Evolutionary conservation across 208 protist genomes (phyloP).

Genomic region (Herpetomonas tarakana): DNA sequence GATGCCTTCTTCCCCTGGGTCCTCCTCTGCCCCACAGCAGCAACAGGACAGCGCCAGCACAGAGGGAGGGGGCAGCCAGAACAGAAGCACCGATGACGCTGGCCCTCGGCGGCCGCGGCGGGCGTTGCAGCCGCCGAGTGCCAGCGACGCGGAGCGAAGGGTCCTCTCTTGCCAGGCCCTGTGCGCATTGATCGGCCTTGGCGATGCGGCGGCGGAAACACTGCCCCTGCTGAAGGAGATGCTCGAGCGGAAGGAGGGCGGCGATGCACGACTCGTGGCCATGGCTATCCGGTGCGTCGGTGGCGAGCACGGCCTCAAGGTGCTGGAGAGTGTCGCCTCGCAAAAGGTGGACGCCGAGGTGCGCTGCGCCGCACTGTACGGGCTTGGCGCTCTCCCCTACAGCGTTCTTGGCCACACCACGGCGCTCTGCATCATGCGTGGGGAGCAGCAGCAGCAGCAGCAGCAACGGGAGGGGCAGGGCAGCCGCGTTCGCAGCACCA

Average conservation of each 20-base stretch:
- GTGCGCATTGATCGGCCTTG: constrained; percentile 59
- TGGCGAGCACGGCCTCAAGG: constrained; percentile 23
- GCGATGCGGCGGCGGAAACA: constrained; percentile 22
- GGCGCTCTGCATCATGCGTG: constrained; percentile 30
- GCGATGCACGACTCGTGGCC: constrained; percentile 33
- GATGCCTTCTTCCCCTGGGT: background rate
- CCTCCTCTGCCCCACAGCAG: too few species aligned
- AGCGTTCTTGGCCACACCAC: constrained; percentile 59
- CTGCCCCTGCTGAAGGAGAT: constrained; percentile 38
- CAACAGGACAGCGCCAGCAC: background rate
- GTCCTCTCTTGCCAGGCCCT: constrained; percentile 9
- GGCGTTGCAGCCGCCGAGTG: constrained; percentile 11
- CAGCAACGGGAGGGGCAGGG: background rate
- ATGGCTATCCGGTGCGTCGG: constrained; percentile 57
- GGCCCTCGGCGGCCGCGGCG: background rate
- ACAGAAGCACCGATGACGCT: too few species aligned
- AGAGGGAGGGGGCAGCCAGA: background rate
- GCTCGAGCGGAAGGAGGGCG: constrained; percentile 20
- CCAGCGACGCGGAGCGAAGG: background rate
- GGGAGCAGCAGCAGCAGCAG: background rate
- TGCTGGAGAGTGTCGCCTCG: constrained; percentile 10
- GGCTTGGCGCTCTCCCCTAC: constrained; percentile 36
- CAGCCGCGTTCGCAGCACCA: background rate
- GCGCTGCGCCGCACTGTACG: constrained; percentile 29
- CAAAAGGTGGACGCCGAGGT: background rate